These are phyloP conservation scores for Diplosphaera chodatii DNA, from an alignment of 139 green algal genomes.

Conservation along the genomic window DNA sequence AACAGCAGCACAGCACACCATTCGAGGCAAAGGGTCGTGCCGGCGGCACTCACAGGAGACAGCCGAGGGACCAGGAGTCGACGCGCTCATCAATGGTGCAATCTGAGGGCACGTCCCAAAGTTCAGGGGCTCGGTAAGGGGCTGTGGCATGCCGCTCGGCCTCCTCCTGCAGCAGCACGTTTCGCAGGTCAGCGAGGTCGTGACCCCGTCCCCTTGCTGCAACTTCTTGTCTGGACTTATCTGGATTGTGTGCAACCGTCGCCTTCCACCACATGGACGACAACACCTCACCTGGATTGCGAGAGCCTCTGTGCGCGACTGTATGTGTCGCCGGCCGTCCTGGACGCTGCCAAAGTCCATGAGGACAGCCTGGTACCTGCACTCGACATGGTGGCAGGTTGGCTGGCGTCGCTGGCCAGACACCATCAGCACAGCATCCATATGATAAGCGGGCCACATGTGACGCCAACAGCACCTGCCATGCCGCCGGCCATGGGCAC, in stretches of 20 bases:
- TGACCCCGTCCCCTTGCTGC: too few relatives aligned
- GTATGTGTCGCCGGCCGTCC: conserved; percentile 31
- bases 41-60: conserved; percentile 67
- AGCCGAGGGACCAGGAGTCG: conserved; percentile 85
- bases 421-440: too few relatives aligned
- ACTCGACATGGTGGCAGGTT: neutral
- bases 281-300: neutral
- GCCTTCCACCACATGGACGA: too few relatives aligned
- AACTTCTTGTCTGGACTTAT: too few relatives aligned
- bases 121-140: conserved; percentile 85
- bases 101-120: conserved; percentile 76
- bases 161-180: conserved; percentile 70
- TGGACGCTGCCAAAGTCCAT: conserved; percentile 79
- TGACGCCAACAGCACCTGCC: too few relatives aligned
- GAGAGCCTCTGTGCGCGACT: conserved; percentile 57
- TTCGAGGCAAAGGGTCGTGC: too few relatives aligned
- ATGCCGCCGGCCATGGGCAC: conserved; percentile 7
- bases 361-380: conserved; percentile 30
- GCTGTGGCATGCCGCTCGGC: conserved; percentile 74
- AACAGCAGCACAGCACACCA: too few relatives aligned
- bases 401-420: too few relatives aligned
- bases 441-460: too few relatives aligned
- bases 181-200: too few relatives aligned
- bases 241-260: too few relatives aligned
- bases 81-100: conserved; percentile 61